Base-by-base conservation (phyloP, 306 rosid species). In the Trichosanthes truncata region DNA sequence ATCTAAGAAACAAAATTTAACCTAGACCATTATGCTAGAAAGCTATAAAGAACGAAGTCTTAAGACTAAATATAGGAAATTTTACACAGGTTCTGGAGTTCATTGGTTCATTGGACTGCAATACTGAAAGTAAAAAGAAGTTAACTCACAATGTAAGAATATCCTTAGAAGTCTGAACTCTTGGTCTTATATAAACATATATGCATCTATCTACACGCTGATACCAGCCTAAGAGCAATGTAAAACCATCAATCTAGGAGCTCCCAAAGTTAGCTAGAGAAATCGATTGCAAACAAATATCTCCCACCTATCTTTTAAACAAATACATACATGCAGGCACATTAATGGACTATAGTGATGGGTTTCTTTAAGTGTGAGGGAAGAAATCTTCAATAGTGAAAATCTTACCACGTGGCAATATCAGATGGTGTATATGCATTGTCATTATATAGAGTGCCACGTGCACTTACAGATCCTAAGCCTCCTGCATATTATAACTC, bases 401-500 rank as follows among this genome's bases (percentile, higher is more conserved):
- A 59, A 56, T 65, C 92, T 92, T 65, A 94, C 98, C 98, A 94
- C 56, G 97, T 91, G 65, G 77, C 43, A 81, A 88, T 78, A 78
- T 88, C 80, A 51, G 90, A 85, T 80, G 92, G 65, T 13, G 84
- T 69, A 61, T 84, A 75, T 62, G 87, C 80, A 80, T 40, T 85
- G 75, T 84, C 90, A 36, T 88, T 84, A 77, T 91, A 89, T 74
- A 92, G 80, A 20, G 97, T 86, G 74, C 98, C 97, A 43, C 41
- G 77, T 38, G 97, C 87, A 83, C 95, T 91, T 91, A 94, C 83
- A 79, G 95, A 89, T 79, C 97, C 98, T 83, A 91, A 96, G 63
- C 97, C 87, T 65, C 98, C 97, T 94, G 86, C 51, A 86, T 12
- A 35, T 61, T 49, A 74, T 80, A 76, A 79, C 13, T 79, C 49